phyloP scores from a whole-genome alignment of 1,284 basidiomycete species.

The Fomes fomentarius region DNA sequence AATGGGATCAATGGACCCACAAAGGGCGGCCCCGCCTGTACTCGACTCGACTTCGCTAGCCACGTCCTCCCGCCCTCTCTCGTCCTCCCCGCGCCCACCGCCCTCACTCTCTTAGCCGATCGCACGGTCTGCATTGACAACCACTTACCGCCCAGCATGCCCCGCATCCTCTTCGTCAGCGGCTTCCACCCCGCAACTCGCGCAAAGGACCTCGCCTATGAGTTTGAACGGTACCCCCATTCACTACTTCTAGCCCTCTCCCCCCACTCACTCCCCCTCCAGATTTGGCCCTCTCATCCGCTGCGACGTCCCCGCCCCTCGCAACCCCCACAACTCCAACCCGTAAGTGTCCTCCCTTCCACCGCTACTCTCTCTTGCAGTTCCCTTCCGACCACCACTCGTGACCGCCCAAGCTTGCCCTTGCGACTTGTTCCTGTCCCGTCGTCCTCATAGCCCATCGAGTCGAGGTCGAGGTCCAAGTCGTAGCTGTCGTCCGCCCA shows the following conservation, averaged over 20 bases:
- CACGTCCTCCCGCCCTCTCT: conserved; percentile 9
- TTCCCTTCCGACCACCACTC: conserved; percentile 20
- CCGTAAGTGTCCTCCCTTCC: conserved; percentile 63
- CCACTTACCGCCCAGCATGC: conserved; percentile 37
- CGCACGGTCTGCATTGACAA: background rate
- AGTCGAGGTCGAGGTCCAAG: background rate
- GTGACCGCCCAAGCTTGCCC: background rate
- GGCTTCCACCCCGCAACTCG: conserved; percentile 81
- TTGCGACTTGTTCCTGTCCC: background rate
- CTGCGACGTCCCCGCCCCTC: conserved; percentile 88
- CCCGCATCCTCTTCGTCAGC: conserved; percentile 86
- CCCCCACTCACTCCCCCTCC: conserved; percentile 1
- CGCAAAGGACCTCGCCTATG: conserved; percentile 82
- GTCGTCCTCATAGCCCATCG: conserved; percentile 5
- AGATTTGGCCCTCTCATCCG: conserved; percentile 80
- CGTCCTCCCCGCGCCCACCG: background rate
- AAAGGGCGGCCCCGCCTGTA: conserved; percentile 3
- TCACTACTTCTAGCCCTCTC: background rate
- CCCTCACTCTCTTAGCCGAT: background rate
- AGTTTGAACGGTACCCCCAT: conserved; percentile 78
- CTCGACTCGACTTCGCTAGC: background rate
- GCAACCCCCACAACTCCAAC: conserved; percentile 70
- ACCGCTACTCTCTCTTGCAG: conserved; percentile 29
- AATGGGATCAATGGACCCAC: conserved; percentile 8
- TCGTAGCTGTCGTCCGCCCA: background rate